phyloP scores from a whole-genome alignment of 2,329 filamentous ascomycete genomes.

The Paracoccidioides lutzii region DNA sequence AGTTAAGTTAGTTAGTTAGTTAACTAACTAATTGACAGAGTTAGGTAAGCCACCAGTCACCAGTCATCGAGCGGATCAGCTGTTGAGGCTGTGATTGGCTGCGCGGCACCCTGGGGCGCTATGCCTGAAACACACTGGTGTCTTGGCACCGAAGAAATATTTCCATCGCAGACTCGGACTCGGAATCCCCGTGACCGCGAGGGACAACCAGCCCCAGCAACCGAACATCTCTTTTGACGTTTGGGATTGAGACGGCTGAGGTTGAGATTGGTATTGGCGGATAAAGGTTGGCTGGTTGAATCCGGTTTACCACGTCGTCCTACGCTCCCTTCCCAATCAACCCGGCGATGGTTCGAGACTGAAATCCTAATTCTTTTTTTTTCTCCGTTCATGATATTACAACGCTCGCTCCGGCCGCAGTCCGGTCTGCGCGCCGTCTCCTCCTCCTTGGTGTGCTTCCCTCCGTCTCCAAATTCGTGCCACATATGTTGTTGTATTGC shows the following conservation, averaged over 20 bases:
- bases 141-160: not conserved
- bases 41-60: too few relatives aligned
- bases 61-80: too few relatives aligned
- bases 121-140: not conserved
- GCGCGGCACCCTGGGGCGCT: not conserved
- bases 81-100: not conserved
- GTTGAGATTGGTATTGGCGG: too few relatives aligned
- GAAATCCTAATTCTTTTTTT: not conserved
- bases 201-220: not conserved
- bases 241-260: too few relatives aligned
- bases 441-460: constrained; percentile 22
- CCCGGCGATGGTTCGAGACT: constrained; percentile 7
- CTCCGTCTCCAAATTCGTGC: constrained; percentile 5
- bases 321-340: too few relatives aligned
- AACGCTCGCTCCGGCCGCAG: constrained; percentile 32
- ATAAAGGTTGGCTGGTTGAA: too few relatives aligned
- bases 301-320: too few relatives aligned
- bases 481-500: not conserved
- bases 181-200: constrained; percentile 6
- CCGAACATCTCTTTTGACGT: too few relatives aligned
- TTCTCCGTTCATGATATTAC: constrained; percentile 27
- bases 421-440: constrained; percentile 30
- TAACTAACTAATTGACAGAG: too few relatives aligned
- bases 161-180: not conserved
- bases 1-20: too few relatives aligned